These are phyloP conservation scores for Tylopilus vinaceipallidus DNA, from an alignment of 768 basidiomycete species.

Conservation along the genomic window DNA sequence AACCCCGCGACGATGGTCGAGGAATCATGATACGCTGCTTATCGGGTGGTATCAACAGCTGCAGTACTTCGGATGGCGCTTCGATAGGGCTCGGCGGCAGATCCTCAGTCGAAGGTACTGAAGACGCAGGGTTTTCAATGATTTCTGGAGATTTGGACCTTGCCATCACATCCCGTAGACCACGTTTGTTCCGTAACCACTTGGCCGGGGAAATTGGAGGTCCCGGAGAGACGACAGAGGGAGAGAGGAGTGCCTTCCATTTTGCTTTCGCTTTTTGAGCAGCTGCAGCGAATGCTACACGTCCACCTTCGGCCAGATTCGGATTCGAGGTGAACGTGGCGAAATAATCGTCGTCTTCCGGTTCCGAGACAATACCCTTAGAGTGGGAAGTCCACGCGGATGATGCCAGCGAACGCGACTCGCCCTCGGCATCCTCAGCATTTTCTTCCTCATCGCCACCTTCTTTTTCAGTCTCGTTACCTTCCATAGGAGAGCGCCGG, in stretches of 20 bases:
- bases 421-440: conserved; percentile 43
- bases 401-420: conserved; percentile 54
- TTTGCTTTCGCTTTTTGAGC: conserved; percentile 56
- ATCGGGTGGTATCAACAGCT: conserved; percentile 20
- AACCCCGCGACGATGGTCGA: conserved; percentile 27
- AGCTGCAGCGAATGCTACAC: conserved; percentile 38
- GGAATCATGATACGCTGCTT: conserved; percentile 22
- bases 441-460: conserved; percentile 34
- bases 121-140: conserved; percentile 25
- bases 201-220: conserved; percentile 26
- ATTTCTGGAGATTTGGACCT: conserved; percentile 26
- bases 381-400: conserved; percentile 50
- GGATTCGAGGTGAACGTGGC: conserved; percentile 24
- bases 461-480: conserved; percentile 41
- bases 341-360: conserved; percentile 43
- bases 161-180: conserved; percentile 5
- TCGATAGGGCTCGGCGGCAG: conserved; percentile 23
- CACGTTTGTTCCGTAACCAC: conserved; percentile 31
- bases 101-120: conserved; percentile 26
- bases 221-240: conserved; percentile 23
- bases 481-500: conserved; percentile 37
- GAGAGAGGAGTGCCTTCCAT: conserved; percentile 48
- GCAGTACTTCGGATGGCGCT: conserved; percentile 5
- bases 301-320: conserved; percentile 33
- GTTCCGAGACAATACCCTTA: conserved; percentile 30